Percentiles rank a stretch among this genome's conserved stretches.
These are phyloP conservation scores for Chaetomium fimeti DNA, from an alignment of 495 filamentous ascomycete genomes.

Conservation along the genomic window DNA sequence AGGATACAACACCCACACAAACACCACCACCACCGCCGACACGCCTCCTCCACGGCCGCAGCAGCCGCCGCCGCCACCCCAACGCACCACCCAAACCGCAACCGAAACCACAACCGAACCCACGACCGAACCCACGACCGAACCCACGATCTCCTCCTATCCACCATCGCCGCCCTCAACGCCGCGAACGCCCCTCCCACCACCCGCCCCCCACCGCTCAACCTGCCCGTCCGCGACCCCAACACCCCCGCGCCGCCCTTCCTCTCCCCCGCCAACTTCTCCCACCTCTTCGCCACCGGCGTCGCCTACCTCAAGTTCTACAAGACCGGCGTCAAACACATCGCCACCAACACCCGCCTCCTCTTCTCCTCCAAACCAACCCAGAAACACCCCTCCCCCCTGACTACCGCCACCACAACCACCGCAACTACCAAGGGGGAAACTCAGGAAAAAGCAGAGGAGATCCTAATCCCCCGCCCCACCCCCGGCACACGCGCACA, in stretches of 20 bases:
- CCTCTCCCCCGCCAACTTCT: slow-evolving; percentile 36
- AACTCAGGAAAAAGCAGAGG: not conserved
- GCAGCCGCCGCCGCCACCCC: not conserved
- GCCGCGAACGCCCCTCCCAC: slow-evolving; percentile 54
- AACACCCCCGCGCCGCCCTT: not conserved
- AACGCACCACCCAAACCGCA: no score
- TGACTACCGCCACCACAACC: not conserved
- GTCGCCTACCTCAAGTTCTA: slow-evolving; percentile 74
- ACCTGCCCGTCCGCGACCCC: slow-evolving; percentile 45
- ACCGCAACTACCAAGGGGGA: not conserved
- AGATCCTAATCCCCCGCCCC: not conserved
- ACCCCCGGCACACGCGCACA: slow-evolving; percentile 19
- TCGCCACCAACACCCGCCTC: slow-evolving; percentile 54
- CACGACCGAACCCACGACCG: not conserved
- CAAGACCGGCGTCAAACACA: slow-evolving; percentile 73
- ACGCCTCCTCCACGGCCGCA: not conserved
- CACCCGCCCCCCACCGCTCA: slow-evolving; percentile 59
- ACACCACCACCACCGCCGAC: not conserved
- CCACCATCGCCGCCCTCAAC: slow-evolving; percentile 29
- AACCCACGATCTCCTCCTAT: slow-evolving; percentile 4
- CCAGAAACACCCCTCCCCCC: slow-evolving; percentile 21
- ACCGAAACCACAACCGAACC: no score
- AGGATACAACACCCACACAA: not conserved
- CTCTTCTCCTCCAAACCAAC: slow-evolving; percentile 12
- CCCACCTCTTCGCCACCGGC: slow-evolving; percentile 51